Evolutionary conservation across 305 asterid genomes (phyloP).

Genomic region (Ruellia speciosa): DNA sequence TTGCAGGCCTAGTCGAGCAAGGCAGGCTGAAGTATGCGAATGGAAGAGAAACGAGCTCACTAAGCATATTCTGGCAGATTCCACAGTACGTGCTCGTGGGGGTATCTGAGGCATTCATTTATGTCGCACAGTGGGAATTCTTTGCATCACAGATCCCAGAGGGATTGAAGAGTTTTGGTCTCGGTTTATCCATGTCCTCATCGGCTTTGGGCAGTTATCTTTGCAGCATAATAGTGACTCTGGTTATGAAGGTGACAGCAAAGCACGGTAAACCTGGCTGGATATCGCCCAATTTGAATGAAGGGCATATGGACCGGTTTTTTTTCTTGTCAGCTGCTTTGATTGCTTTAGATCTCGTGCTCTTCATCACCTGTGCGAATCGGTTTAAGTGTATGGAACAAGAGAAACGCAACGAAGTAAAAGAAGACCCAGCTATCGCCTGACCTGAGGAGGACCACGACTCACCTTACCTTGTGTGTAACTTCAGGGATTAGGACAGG

Average conservation of each 20-base stretch:
- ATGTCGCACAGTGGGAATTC: conserved; percentile 79
- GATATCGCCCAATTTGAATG: conserved; percentile 64
- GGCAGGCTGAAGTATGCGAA: conserved; percentile 41
- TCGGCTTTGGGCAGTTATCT: conserved; percentile 71
- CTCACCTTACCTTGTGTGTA: conserved; percentile 19
- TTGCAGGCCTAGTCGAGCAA: conserved; percentile 71
- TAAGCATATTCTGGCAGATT: conserved; percentile 69
- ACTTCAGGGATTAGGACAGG: conserved; percentile 24
- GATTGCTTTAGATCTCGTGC: conserved; percentile 48
- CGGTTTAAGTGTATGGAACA: conserved; percentile 44
- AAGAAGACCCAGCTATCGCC: conserved; percentile 28
- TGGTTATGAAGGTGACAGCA: conserved; percentile 60
- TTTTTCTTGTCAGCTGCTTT: conserved; percentile 68
- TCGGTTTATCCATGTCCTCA: conserved; percentile 72
- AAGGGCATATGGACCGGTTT: conserved; percentile 78
- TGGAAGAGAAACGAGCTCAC: conserved; percentile 45
- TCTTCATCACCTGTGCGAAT: conserved; percentile 58
- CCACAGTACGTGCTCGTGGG: conserved; percentile 87
- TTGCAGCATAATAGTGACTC: conserved; percentile 46
- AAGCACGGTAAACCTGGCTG: conserved; percentile 64
- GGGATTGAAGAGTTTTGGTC: conserved; percentile 69
- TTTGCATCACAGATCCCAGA: conserved; percentile 60
- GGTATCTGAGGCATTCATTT: conserved; percentile 68
- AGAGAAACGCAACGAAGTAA: conserved; percentile 39
- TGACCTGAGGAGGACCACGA: conserved; percentile 19